Base-by-base conservation (phyloP, 306 rosid genomes). In the Begonia masoniana region DNA sequence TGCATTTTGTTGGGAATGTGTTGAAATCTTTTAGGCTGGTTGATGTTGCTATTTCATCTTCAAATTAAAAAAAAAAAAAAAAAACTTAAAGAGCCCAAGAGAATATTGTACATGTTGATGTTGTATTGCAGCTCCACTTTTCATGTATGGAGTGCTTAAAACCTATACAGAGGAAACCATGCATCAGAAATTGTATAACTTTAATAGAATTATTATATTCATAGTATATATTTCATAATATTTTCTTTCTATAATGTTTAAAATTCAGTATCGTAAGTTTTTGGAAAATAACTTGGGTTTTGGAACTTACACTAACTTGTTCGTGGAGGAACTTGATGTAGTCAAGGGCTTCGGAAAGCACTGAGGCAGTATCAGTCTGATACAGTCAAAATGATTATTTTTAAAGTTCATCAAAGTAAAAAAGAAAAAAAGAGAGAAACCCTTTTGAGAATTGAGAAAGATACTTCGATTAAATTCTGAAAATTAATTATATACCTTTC, bases 331-430 rank as follows among this genome's bases (percentile, higher is more conserved):
- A 86, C 71, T 86, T 92, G 83, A 92, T 86, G 69, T 86, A 92
- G 64, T 79, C 96, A 63, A 86, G 81, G 60, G 99, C 99, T 79
- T 92, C 99, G 69, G 99, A 92, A 56, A 92, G 94, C 78, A 92
- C 99, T 36, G 99, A 92, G 67, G 99, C 99, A 48, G 99, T 92
- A 83, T 92, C 99, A 59, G 99, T 92, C 99, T 92, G 95, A 62
- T 71, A 70, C 15, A 15, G 78, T 59, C 47, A 51, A 52, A 47
- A 62, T 56, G 50, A 43, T 61, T 45, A 50, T 43, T 43, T 56
- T 63, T 43, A 31, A 60, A 66, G 31, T 41, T 62, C 59, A 60
- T 65, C 47, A 60, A 49, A 35, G 13, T 10, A 60, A 11, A 66
- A 13, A 60, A 26, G 35, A 26, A 26, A 52, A 41, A 19, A 1